Percentiles rank a stretch among this genome's conserved stretches.
Conservation (phyloP, 441 rosid species). For the Raphanus hybrid region DNA sequence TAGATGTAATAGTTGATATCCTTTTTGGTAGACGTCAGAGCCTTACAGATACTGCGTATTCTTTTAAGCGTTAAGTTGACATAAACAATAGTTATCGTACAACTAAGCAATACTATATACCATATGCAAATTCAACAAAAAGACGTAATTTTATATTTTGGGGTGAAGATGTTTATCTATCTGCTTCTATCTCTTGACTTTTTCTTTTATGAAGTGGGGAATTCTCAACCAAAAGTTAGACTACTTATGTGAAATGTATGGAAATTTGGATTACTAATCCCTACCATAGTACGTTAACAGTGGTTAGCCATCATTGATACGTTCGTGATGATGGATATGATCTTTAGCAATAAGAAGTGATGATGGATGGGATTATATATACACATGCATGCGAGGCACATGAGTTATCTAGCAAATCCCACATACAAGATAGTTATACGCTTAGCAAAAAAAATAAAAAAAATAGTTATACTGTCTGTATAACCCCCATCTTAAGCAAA, state of each 20-base stretch:
- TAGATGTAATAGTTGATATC: not conserved
- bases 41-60: not conserved
- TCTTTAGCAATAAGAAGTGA: not conserved
- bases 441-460: too few relatives aligned
- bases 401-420: not conserved
- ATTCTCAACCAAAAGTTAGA: not conserved
- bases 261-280: too few relatives aligned
- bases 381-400: not conserved
- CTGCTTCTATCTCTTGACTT: not conserved
- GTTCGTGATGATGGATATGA: too few relatives aligned
- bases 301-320: too few relatives aligned
- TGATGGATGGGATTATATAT: not conserved
- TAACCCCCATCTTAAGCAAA: not conserved
- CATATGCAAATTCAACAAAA: too few relatives aligned
- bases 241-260: not conserved
- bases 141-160: not conserved
- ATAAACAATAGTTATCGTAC: not conserved
- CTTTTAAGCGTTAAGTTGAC: not conserved
- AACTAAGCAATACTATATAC: too few relatives aligned
- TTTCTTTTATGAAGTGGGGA: not conserved
- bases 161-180: not conserved
- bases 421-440: not conserved
- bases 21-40: slow-evolving; percentile 23
- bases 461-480: not conserved
- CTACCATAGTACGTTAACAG: too few relatives aligned